Conservation (phyloP, 768 basidiomycete species). For the Naganishia vaughanmartiniae region DNA sequence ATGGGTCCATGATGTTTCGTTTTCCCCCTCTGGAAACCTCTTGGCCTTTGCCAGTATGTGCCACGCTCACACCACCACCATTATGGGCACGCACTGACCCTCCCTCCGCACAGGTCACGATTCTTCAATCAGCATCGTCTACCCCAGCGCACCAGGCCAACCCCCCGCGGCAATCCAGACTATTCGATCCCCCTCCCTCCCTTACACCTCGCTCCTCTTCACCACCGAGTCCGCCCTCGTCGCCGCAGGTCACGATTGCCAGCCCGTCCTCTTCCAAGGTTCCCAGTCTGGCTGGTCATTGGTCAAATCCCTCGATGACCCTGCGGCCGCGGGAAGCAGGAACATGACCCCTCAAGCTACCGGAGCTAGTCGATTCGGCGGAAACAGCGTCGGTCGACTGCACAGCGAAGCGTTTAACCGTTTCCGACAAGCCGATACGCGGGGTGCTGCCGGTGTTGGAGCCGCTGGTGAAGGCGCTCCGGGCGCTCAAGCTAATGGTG, state of each 20-base stretch:
- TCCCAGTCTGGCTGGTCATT: constrained; percentile 71
- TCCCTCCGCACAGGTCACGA: constrained; percentile 71
- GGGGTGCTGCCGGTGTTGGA: constrained; percentile 56
- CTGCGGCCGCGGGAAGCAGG: constrained; percentile 56
- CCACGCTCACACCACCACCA: too few species aligned
- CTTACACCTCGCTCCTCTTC: constrained; percentile 81
- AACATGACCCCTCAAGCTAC: constrained; percentile 56
- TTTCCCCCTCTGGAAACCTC: constrained; percentile 92
- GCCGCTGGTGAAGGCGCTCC: constrained; percentile 43
- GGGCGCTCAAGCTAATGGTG: constrained; percentile 58
- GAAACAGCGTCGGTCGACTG: constrained; percentile 64
- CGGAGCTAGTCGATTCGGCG: constrained; percentile 47
- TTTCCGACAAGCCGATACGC: constrained; percentile 85
- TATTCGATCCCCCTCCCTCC: constrained; percentile 73
- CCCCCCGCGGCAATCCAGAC: constrained; percentile 60
- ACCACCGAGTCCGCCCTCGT: constrained; percentile 75
- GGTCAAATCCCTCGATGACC: constrained; percentile 79
- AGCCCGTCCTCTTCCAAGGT: constrained; percentile 82
- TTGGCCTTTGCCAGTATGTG: constrained; percentile 87
- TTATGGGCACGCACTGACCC: background rate
- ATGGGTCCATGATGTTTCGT: constrained; percentile 94
- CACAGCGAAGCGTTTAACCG: constrained; percentile 91
- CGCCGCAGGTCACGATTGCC: constrained; percentile 96
- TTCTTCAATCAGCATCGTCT: constrained; percentile 86
- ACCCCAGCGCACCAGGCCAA: constrained; percentile 66